Conservation (phyloP, 352 stramenopile species). For the Phytopythium delawarense region DNA sequence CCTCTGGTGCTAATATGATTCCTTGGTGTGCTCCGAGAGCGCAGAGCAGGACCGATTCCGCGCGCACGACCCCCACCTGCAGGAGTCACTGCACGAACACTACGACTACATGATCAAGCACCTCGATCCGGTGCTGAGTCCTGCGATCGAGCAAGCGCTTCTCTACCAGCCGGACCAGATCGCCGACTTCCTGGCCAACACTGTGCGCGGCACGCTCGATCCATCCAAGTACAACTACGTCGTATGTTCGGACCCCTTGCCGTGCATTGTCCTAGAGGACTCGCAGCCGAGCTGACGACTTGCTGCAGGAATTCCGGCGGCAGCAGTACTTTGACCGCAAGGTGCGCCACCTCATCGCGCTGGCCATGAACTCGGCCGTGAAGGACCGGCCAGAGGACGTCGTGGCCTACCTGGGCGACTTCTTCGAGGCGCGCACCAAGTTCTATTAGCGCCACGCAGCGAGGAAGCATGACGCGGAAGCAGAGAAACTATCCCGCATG, state of each 20-base stretch:
- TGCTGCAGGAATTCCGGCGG: slow-evolving; percentile 48
- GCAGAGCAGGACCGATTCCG: slow-evolving; percentile 63
- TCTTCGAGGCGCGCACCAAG: slow-evolving; percentile 66
- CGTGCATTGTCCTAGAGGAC: neutral
- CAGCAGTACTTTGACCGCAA: slow-evolving; percentile 77
- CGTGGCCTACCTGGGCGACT: slow-evolving; percentile 47
- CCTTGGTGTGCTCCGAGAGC: neutral
- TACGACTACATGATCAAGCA: slow-evolving; percentile 75
- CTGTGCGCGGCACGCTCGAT: slow-evolving; percentile 61
- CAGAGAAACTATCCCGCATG: no score
- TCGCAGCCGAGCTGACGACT: neutral
- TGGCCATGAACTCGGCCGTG: slow-evolving; percentile 57
- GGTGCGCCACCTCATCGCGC: slow-evolving; percentile 60
- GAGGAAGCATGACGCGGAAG: neutral
- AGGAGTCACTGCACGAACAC: slow-evolving; percentile 40
- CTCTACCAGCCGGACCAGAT: slow-evolving; percentile 74
- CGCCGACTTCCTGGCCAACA: slow-evolving; percentile 63
- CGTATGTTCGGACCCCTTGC: slow-evolving; percentile 22
- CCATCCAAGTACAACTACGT: slow-evolving; percentile 73
- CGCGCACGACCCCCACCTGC: slow-evolving; percentile 45
- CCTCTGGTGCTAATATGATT: neutral
- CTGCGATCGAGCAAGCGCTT: slow-evolving; percentile 62
- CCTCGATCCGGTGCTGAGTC: slow-evolving; percentile 54
- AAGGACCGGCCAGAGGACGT: slow-evolving; percentile 57
- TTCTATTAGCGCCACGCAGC: slow-evolving; percentile 33